Percentiles rank a stretch among this genome's conserved stretches.
These are phyloP conservation scores for Yueomyces sp. DNA, from an alignment of 805 yeast species.

Conservation along the genomic window DNA sequence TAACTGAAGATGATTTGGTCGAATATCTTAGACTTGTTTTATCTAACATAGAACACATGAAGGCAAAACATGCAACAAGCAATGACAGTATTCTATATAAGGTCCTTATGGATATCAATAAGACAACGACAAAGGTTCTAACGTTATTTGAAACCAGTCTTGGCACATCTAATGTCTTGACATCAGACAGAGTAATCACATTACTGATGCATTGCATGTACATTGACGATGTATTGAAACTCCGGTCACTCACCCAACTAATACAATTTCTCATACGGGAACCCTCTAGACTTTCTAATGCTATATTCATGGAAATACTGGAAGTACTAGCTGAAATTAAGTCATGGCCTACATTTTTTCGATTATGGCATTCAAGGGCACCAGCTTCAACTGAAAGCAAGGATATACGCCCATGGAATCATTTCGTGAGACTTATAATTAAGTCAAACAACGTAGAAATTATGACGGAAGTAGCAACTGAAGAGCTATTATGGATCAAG, in stretches of 20 bases:
- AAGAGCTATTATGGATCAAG: conserved; percentile 15
- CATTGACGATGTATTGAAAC: neutral
- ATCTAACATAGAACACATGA: neutral
- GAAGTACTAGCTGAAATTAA: neutral
- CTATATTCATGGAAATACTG: neutral
- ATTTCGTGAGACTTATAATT: conserved; percentile 9
- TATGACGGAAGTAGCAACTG: conserved; percentile 6
- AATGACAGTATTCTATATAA: no score
- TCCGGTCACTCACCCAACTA: neutral
- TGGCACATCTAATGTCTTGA: no score
- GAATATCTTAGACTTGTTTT: neutral
- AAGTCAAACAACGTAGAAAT: conserved; percentile 7
- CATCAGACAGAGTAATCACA: no score
- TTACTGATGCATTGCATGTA: neutral
- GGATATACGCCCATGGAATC: conserved; percentile 18
- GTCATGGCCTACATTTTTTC: conserved; percentile 12
- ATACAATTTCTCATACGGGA: no score
- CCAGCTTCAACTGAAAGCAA: conserved; percentile 3
- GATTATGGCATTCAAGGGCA: conserved; percentile 15
- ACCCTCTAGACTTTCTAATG: no score
- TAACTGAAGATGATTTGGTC: neutral
- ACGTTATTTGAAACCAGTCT: no score
- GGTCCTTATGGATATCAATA: no score
- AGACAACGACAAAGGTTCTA: no score
- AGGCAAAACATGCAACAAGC: no score